These are phyloP conservation scores for Fusarium succisae DNA, from an alignment of 2,329 filamentous ascomycete genomes.

Conservation along the genomic window DNA sequence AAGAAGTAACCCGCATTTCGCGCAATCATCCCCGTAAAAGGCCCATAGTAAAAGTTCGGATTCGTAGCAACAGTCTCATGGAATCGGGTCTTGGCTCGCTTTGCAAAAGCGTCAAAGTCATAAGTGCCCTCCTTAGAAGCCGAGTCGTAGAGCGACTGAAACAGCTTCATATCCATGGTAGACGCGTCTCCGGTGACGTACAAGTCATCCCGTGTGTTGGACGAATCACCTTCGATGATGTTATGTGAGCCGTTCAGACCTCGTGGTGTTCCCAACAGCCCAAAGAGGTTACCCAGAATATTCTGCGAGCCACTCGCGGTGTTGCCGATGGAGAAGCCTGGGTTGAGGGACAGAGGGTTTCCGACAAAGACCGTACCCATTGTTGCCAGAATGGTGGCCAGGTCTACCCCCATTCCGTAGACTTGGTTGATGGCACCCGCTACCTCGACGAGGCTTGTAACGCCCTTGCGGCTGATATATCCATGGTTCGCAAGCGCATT, in stretches of 20 bases:
- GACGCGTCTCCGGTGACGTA: slow-evolving; percentile 20
- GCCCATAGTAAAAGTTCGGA: slow-evolving; percentile 24
- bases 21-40: slow-evolving; percentile 17
- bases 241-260: slow-evolving; percentile 13
- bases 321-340: slow-evolving; percentile 16
- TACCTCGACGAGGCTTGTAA: slow-evolving; percentile 28
- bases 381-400: slow-evolving; percentile 1
- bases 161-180: not conserved
- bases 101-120: slow-evolving; percentile 6
- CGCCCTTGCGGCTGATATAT: slow-evolving; percentile 40
- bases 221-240: slow-evolving; percentile 19
- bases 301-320: not conserved
- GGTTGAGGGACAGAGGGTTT: slow-evolving; percentile 11
- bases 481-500: slow-evolving; percentile 51
- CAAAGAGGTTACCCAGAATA: slow-evolving; percentile 6
- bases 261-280: slow-evolving; percentile 11
- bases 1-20: slow-evolving; percentile 18
- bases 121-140: slow-evolving; percentile 9
- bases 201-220: slow-evolving; percentile 10
- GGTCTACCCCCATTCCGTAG: slow-evolving; percentile 11
- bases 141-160: slow-evolving; percentile 12
- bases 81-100: slow-evolving; percentile 7
- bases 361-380: slow-evolving; percentile 18
- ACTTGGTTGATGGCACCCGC: slow-evolving; percentile 21
- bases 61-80: not conserved